Evolutionary conservation across 139 green algal species (phyloP).

Genomic region (Chlamydomonas sp.): DNA sequence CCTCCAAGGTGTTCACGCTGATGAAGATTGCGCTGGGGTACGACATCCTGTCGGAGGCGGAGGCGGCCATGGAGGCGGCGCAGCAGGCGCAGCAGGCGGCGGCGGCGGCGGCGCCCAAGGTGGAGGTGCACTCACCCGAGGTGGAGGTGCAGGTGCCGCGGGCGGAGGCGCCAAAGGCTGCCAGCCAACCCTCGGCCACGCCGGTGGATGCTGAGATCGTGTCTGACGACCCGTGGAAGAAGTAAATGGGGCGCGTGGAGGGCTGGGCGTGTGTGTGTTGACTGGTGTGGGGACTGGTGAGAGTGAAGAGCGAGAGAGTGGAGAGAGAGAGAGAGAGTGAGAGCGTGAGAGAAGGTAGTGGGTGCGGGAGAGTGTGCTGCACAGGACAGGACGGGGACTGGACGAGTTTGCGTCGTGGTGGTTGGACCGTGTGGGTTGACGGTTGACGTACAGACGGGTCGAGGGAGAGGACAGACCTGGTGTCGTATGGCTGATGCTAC

Average conservation of each 20-base stretch:
- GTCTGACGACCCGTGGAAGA: constrained; percentile 30
- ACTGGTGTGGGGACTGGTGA: neutral
- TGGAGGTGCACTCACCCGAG: neutral
- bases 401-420: no score
- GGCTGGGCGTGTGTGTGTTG: neutral
- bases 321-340: no score
- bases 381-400: no score
- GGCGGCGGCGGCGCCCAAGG: neutral
- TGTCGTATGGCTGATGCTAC: no score
- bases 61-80: neutral
- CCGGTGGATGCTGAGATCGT: constrained; percentile 35
- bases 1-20: constrained; percentile 66
- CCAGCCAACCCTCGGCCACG: neutral
- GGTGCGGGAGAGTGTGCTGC: no score
- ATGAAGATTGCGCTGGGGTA: constrained; percentile 59
- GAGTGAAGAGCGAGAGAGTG: no score
- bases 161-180: neutral
- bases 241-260: neutral
- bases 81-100: neutral
- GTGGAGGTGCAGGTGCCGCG: neutral
- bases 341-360: no score
- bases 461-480: no score
- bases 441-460: no score
- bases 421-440: no score
- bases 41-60: constrained; percentile 34